Evolutionary conservation across 345 rosid genomes (phyloP), one percentile per base, ranked within the genome.

Genomic region (Bruguiera parviflora): DNA sequence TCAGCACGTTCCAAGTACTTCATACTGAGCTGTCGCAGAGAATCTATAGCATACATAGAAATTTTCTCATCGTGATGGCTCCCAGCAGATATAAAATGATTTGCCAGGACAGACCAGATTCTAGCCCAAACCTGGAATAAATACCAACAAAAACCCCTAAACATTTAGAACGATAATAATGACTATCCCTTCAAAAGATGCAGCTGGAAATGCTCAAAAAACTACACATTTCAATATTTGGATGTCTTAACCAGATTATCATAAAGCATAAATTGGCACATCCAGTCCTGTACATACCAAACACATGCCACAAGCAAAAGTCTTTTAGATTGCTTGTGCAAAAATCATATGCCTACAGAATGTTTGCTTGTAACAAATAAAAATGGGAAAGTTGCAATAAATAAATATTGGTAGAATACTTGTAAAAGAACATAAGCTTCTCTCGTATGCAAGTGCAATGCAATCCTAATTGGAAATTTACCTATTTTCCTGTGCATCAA

Each of bases 41-140:
- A 92, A 88, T 92, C 97, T 78, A 92, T 89, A 77, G 97, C 90
- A 76, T 92, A 89, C 97, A 88, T 92, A 3, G 96, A 89, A 82
- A 92, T 87, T 84, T 92, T 92, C 84, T 89, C 89, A 78, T 92
- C 97, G 61, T 64, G 90, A 80, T 92, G 96, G 78, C 96, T 92
- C 63, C 97, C 97, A 53, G 97, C 97, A 75, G 91, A 75, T 73
- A 92, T 89, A 73, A 92, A 92, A 89, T 92, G 97, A 74, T 88
- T 89, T 61, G 96, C 96, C 69, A 92, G 81, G 75, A 92, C 94
- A 73, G 80, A 85, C 97, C 97, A 92, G 71, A 92, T 92, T 84
- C 88, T 82, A 70, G 97, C 96, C 97, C 97, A 92, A 59, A 92
- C 97, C 97, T 92, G 84, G 67, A 74, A 75, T 78, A 67, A 7